A percentile compares a stretch with the other conserved stretches of the same genome.
phyloP scores from a whole-genome alignment of 169 alveolate genomes.

The Babesia ovata region DNA sequence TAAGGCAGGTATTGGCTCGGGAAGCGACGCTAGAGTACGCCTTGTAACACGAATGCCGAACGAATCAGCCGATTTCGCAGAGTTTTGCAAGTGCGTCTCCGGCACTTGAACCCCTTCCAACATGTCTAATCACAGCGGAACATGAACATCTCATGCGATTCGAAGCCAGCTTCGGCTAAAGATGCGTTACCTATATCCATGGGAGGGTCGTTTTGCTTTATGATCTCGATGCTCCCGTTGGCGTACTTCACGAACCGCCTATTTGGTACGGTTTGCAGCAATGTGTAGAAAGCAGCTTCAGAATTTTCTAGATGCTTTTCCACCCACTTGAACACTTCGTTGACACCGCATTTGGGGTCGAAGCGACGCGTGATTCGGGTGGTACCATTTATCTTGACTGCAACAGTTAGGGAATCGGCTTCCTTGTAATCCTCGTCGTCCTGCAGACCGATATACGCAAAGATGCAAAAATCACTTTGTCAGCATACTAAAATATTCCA shows the following conservation, averaged over 20 bases:
- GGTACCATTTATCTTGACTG: conserved; percentile 36
- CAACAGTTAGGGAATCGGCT: conserved; percentile 40
- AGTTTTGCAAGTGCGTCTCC: conserved; percentile 38
- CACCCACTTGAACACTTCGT: conserved; percentile 56
- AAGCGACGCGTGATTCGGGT: conserved; percentile 49
- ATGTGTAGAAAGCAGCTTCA: conserved; percentile 34
- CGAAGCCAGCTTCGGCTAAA: conserved; percentile 38
- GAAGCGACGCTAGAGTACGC: conserved; percentile 53
- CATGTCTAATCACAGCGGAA: conserved; percentile 26
- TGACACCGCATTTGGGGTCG: conserved; percentile 22
- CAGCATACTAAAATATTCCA: no score
- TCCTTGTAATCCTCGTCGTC: conserved; percentile 47
- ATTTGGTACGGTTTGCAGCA: conserved; percentile 55
- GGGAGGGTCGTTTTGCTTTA: conserved; percentile 28
- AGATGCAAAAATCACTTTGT: no score
- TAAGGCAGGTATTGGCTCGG: conserved; percentile 35
- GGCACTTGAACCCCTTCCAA: conserved; percentile 16
- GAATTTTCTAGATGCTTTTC: conserved; percentile 24
- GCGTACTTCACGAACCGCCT: conserved; percentile 50
- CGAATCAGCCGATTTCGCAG: conserved; percentile 46
- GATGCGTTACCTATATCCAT: conserved; percentile 29
- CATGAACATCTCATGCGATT: conserved; percentile 55
- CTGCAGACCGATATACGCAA: background rate
- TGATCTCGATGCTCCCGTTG: conserved; percentile 59
- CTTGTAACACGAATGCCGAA: conserved; percentile 48